Base-by-base conservation (phyloP, 257 asterid genomes). In the Solanum commersonii region DNA sequence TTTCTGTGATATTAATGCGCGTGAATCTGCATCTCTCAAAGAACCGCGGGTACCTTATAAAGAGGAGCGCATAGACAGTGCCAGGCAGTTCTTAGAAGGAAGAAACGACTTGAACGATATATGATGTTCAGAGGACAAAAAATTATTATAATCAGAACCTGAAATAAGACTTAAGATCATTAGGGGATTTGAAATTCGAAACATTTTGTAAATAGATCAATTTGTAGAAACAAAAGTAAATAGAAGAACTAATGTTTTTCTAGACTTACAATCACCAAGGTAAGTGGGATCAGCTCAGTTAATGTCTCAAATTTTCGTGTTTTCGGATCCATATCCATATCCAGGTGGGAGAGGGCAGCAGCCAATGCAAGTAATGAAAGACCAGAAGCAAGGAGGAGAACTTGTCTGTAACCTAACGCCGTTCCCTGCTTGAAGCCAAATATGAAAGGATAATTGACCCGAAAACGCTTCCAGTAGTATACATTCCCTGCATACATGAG, bases 21-120 rank as follows among this genome's bases (percentile, higher is more conserved):
- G 37, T 37, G 15, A 38, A 56, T 84, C 59, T 29, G 22, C 33
- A 33, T 49, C 23, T 22, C 25, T 81, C 10, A 46, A 29, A 44
- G 4, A 81, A 52, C 70, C 7, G 16, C 1, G 12, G 70, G 12
- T 92, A 96, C 99, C 98, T 96, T 96, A 89, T 94, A 95, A n/a
- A 96, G 94, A 37, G 99, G 99, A 79, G 98, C 98, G 73, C 94
- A 92, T 34, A 96, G 63, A 79, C 98, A 95, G 46, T 71, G 99
- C 96, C 98, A 95, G 10, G 90, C 89, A 70, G 94, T 87, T 27
- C 65, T 68, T 10, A 96, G 70, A 84, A 96, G 95, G 88, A 93
- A 94, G 91, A 89, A 91, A 27, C 98, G 98, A 86, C 98, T 94
- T 12, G 98, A 94, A 23, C 96, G 97, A 76, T 94, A 95, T 59